Evolutionary conservation across 257 asterid genomes (phyloP), one percentile per base, ranked within the genome.

Genomic region (Nicotiana knightiana): DNA sequence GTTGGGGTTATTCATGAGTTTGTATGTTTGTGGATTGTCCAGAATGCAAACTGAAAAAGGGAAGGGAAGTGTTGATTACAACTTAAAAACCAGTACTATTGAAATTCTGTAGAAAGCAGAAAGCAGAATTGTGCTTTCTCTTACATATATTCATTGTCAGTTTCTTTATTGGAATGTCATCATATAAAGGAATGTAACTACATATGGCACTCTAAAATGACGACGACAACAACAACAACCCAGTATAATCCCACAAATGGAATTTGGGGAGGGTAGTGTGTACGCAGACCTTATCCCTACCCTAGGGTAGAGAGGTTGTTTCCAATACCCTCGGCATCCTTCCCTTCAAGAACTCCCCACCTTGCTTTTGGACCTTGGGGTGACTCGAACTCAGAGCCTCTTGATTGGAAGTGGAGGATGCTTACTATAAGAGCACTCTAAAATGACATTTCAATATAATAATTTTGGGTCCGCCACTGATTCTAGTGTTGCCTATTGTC

Each of bases 71-170:
- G 59, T 48, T 73, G 62, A 73, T 48, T 73, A 48, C 63, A 73
- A 48, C 15, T 73, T 73, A 3, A 73, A 73, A 15, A 28, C 7
- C 1, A 24, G 79, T 73, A 73, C 43, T 26, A 24, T 13, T 73
- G 79, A 48, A 73, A 26, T 26, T 48, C 39, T 48, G 79, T 73
- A 24, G 62, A 46, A 26, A 51, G 79, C 79, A 73, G 43, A 73
- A 73, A 46, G 62, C 24, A 73, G n/a, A 10, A 18, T 26, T 73
- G 62, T 73, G 79, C 62, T 73, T 73, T 73, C 62, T 73, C 79
- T 48, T 39, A 73, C 61, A 73, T 73, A 48, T 26, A 73, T 73
- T 62, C 79, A 73, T 73, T 48, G 62, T 26, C 79, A 73, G 79
- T 58, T 48, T 73, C 62, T 73, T 73, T 73, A 73, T 48, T 48